Base-by-base conservation (phyloP, 208 protist species). In the Leishmania braziliensis region DNA sequence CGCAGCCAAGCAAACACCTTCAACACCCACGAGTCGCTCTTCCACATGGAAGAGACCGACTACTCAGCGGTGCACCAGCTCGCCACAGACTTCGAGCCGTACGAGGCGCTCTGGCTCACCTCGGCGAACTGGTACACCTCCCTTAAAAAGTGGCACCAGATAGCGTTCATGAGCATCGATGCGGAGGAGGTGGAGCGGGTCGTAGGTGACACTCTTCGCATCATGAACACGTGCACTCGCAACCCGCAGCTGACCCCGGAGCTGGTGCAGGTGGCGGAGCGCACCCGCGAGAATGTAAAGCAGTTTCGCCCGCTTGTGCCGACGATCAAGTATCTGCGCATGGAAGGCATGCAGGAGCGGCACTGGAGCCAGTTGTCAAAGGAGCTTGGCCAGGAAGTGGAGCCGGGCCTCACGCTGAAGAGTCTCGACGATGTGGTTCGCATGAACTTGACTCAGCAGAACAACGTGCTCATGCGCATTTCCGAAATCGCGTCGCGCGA, bases 281-380 rank as follows among this genome's bases (percentile, higher is more conserved):
- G 87, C 48, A 96, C 98, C 12, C 89, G 91, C 73, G 84, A 81
- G 3, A 91, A 98, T 83, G 97, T 99, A 48, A 96, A 99, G 66
- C 95, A 98, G 77, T 99, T 99, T 85, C 93, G 94, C 43, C 98
- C 98, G 0, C 81, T 99, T 68, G 88, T 99, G 58, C 99, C 99
- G 36, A 96, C 99, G 29, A 82, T 99, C 53, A 96, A 95, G 75
- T 98, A 92, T 58, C 89, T 99, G 53, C 93, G 99, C 71, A 99
- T 98, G 75, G 96, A 97, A 18, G 98, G 98, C 29, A 98, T 99
- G 93, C 91, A 98, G 80, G 97, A 98, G 29, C 91, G 99, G 20
- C 99, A 99, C 89, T 99, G 98, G 98, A 88, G 93, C 12, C 86
- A 97, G 84, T 88, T 99, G 54, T 97, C 93, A 5, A 97, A 98